Base-by-base conservation (phyloP, 2,329 filamentous ascomycete species). In the Pseudocercospora macadamiae region DNA sequence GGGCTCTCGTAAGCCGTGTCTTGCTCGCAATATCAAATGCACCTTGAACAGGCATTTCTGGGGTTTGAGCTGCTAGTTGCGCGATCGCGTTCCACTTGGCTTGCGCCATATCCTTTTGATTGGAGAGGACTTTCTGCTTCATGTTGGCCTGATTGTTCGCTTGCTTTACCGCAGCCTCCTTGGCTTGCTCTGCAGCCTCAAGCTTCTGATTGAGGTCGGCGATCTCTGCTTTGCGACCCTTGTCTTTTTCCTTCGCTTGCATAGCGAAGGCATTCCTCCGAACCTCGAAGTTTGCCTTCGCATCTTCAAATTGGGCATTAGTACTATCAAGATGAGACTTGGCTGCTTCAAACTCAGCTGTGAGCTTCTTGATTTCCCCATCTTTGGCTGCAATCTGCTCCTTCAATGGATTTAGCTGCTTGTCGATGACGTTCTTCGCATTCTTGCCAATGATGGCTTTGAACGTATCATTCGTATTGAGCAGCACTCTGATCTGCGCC, bases 11-110 rank as follows among this genome's bases (percentile, higher is more conserved):
- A n/a, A n/a, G n/a, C n/a, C n/a, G n/a, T n/a, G n/a, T n/a, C n/a
- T n/a, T n/a, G n/a, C n/a, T 93, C 0, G 89, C 92, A 54, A 90
- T 78, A 63, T 89, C 86, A 90, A 91, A 97, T 0, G 97, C 93
- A 74, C 97, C 92, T 8, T 80, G 84, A 3, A 97, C 91, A 0
- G 92, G 86, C 71, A 86, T 87, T 68, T 93, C 82, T 0, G 93
- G 93, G 0, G 93, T 97, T 48, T 96, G 89, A 14, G 82, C 83
- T 0, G 89, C 91, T 9, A 93, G 93, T 47, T 86, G 89, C 69
- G 92, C 84, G 3, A 97, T 89, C 1, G 95, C 85, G 1, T 84
- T 83, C 28, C 96, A 77, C 77, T 95, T 96, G 3, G 88, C 89
- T 51, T 82, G 81, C 0, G 87, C 85, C 7, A 79, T 77, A 62